These are phyloP conservation scores for Monosporozyma aquatica DNA, from an alignment of 805 yeast genomes.

Conservation along the genomic window DNA sequence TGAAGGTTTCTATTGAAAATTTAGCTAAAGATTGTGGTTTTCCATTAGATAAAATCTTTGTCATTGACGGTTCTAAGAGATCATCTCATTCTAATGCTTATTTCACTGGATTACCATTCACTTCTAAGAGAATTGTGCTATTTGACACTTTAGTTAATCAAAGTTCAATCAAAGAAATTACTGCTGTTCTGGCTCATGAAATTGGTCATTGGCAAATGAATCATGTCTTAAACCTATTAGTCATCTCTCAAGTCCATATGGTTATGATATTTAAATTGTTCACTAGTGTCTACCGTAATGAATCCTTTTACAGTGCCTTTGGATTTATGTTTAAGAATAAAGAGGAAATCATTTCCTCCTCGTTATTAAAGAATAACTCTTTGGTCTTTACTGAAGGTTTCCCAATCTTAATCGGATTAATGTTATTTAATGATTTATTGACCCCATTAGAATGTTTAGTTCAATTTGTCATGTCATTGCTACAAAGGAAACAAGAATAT, in stretches of 20 bases:
- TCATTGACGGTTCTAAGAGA: slow-evolving; percentile 94
- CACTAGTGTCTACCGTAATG: slow-evolving; percentile 70
- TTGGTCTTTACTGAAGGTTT: slow-evolving; percentile 32
- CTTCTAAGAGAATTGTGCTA: slow-evolving; percentile 80
- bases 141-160: slow-evolving; percentile 85
- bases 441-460: slow-evolving; percentile 66
- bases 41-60: slow-evolving; percentile 80
- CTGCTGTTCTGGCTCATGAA: slow-evolving; percentile 96
- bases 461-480: slow-evolving; percentile 55
- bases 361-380: background rate
- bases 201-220: slow-evolving; percentile 95
- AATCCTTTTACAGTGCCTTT: slow-evolving; percentile 66
- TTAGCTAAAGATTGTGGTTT: slow-evolving; percentile 68
- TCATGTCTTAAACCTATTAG: slow-evolving; percentile 73
- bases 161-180: slow-evolving; percentile 67
- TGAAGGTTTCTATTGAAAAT: slow-evolving; percentile 69
- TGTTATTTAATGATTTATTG: slow-evolving; percentile 67
- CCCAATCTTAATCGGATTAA: slow-evolving; percentile 76
- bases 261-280: slow-evolving; percentile 62
- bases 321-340: slow-evolving; percentile 44
- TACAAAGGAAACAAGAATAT: slow-evolving; percentile 82
- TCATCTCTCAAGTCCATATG: slow-evolving; percentile 54
- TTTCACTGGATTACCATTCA: slow-evolving; percentile 94
- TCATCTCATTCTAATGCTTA: slow-evolving; percentile 96
- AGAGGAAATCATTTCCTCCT: background rate